Evolutionary conservation across 108 stramenopile species (phyloP), one percentile per base, ranked within the genome.

Genomic region (Tribonema minus): DNA sequence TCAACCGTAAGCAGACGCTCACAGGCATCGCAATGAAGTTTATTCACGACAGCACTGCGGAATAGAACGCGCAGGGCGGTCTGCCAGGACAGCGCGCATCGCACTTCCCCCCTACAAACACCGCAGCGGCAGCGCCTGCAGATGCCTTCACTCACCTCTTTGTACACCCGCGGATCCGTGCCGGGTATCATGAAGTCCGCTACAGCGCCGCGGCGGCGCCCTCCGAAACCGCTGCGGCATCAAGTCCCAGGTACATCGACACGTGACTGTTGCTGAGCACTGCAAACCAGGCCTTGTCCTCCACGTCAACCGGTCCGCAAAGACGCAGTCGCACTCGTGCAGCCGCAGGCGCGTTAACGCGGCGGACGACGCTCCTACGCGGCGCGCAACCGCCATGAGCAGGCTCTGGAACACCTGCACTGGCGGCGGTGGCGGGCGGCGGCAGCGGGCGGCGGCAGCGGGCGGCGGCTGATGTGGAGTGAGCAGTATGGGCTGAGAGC

Each of bases 401-500:
- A 89, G 35, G 20, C 88, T 87, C 77, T 87, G 72, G 33, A 80
- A n/a, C n/a, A n/a, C n/a, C n/a, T n/a, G n/a, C n/a, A n/a, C n/a
- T n/a, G n/a, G n/a, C n/a, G n/a, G n/a, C n/a, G n/a, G n/a, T n/a
- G n/a, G n/a, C n/a, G n/a, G n/a, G n/a, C n/a, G n/a, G n/a, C n/a
- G n/a, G n/a, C n/a, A n/a, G n/a, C n/a, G n/a, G n/a, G n/a, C n/a
- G n/a, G n/a, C n/a, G n/a, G n/a, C n/a, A n/a, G n/a, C n/a, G n/a
- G n/a, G n/a, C n/a, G n/a, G n/a, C n/a, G n/a, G n/a, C n/a, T n/a
- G n/a, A n/a, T n/a, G n/a, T n/a, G n/a, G n/a, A n/a, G n/a, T n/a
- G n/a, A n/a, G n/a, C n/a, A n/a, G n/a, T n/a, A n/a, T n/a, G n/a
- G n/a, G n/a, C n/a, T n/a, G n/a, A n/a, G n/a, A n/a, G n/a, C n/a